phyloP scores from a whole-genome alignment of 139 green algal genomes.

The Chlorella sp. region DNA sequence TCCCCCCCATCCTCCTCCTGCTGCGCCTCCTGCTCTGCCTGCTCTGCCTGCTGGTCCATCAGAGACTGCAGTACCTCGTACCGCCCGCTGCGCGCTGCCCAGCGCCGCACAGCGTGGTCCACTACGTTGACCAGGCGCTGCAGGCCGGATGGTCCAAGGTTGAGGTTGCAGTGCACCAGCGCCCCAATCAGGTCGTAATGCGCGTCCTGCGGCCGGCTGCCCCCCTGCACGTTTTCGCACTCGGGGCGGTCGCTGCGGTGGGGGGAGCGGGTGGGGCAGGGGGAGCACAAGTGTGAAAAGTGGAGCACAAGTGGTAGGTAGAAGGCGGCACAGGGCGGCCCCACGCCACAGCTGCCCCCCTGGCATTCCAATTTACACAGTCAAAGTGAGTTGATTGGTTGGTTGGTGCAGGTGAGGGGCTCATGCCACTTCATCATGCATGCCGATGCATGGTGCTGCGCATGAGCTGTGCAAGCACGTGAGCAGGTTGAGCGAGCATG shows the following conservation, averaged over 20 bases:
- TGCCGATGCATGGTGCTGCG: too few species aligned
- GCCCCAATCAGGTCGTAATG: constrained; percentile 2
- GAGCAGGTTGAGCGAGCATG: background rate
- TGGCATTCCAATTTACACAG: too few species aligned
- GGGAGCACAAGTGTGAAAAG: background rate
- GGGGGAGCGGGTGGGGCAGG: background rate
- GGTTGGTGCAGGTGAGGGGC: background rate
- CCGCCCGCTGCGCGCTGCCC: constrained; percentile 17
- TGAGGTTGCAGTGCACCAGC: constrained; percentile 38
- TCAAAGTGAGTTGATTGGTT: too few species aligned
- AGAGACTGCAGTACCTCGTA: constrained; percentile 10
- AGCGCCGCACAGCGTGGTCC: constrained; percentile 36
- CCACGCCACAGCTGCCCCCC: too few species aligned
- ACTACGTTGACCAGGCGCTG: constrained; percentile 47
- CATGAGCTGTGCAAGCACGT: background rate
- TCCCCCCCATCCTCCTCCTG: background rate
- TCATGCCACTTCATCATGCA: too few species aligned
- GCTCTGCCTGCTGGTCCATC: background rate
- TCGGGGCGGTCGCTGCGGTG: constrained; percentile 11
- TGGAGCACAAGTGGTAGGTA: background rate
- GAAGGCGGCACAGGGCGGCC: too few species aligned
- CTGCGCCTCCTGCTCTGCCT: background rate
- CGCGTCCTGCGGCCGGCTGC: background rate
- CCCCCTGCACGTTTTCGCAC: background rate
- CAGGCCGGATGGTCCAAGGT: constrained; percentile 36